Evolutionary conservation across 2,329 filamentous ascomycete genomes (phyloP).

Genomic region (Falciphora oryzae): DNA sequence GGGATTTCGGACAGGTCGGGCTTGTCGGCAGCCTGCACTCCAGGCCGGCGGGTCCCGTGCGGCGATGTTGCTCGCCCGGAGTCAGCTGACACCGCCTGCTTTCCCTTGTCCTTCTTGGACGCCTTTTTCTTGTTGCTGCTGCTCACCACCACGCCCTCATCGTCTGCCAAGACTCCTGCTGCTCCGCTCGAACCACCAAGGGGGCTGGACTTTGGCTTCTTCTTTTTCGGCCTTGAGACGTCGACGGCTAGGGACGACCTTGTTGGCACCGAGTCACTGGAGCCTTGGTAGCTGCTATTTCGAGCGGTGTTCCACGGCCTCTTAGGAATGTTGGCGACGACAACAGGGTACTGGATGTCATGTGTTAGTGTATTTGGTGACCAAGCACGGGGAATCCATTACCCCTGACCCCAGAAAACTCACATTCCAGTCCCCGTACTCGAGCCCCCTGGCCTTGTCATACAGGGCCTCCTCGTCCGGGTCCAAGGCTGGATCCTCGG

Average conservation of each 20-base stretch:
- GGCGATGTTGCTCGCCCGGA: constrained; percentile 9
- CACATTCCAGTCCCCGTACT: constrained; percentile 92
- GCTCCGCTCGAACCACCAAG: not conserved
- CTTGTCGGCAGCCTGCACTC: constrained; percentile 7
- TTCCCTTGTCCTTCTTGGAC: constrained; percentile 19
- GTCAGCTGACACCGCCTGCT: constrained; percentile 10
- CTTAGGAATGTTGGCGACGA: constrained; percentile 55
- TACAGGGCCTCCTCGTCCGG: constrained; percentile 67
- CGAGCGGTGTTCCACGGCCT: constrained; percentile 28
- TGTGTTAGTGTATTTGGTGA: not conserved
- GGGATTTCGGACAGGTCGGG: constrained; percentile 10
- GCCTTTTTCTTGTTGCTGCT: constrained; percentile 8
- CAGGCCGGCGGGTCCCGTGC: constrained; percentile 8
- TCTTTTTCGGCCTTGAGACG: not conserved
- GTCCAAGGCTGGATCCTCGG: constrained; percentile 52
- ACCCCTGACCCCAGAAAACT: constrained; percentile 32
- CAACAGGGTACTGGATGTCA: constrained; percentile 74
- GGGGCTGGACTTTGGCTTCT: not conserved
- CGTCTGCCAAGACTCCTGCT: not conserved
- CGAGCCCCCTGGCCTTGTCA: constrained; percentile 62
- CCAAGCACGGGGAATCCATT: not conserved
- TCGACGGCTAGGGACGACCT: not conserved
- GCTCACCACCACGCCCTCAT: constrained; percentile 1
- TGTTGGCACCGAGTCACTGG: not conserved
- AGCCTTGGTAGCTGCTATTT: not conserved